These are phyloP conservation scores for Drechmeria coniospora DNA, from an alignment of 2,329 filamentous ascomycete species.

Conservation along the genomic window DNA sequence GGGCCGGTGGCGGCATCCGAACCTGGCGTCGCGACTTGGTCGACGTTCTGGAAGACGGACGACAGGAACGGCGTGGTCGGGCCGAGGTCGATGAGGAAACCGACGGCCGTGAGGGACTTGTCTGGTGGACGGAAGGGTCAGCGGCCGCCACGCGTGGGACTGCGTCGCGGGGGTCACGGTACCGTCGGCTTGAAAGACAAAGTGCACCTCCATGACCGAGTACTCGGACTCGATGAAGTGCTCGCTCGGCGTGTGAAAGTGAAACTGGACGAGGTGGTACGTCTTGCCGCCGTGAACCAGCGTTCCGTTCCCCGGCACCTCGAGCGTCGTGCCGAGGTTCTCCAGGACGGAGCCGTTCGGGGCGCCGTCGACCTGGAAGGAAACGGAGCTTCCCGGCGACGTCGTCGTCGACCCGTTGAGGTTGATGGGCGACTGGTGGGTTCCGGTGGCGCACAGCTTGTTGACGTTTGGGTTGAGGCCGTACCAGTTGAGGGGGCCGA, in stretches of 20 bases:
- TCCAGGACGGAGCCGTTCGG: slow-evolving; percentile 25
- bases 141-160: too few relatives aligned
- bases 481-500: slow-evolving; percentile 40
- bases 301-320: slow-evolving; percentile 32
- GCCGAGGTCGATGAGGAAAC: too few relatives aligned
- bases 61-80: too few relatives aligned
- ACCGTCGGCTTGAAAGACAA: slow-evolving; percentile 10
- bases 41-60: too few relatives aligned
- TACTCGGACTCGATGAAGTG: slow-evolving; percentile 29
- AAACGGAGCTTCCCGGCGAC: slow-evolving; percentile 15
- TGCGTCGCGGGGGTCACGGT: slow-evolving; percentile 9
- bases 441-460: slow-evolving; percentile 29
- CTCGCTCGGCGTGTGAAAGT: slow-evolving; percentile 45
- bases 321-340: slow-evolving; percentile 36
- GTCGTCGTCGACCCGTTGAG: slow-evolving; percentile 18
- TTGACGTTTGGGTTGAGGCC: slow-evolving; percentile 24
- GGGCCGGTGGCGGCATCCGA: too few relatives aligned
- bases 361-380: slow-evolving; percentile 16
- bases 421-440: slow-evolving; percentile 40
- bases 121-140: too few relatives aligned
- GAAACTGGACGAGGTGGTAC: slow-evolving; percentile 37
- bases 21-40: too few relatives aligned
- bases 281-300: slow-evolving; percentile 21
- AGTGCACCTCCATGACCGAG: slow-evolving; percentile 15
- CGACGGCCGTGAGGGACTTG: too few relatives aligned